These are phyloP conservation scores for Lentinus polychrous DNA, from an alignment of 1,284 basidiomycete genomes.

Conservation along the genomic window DNA sequence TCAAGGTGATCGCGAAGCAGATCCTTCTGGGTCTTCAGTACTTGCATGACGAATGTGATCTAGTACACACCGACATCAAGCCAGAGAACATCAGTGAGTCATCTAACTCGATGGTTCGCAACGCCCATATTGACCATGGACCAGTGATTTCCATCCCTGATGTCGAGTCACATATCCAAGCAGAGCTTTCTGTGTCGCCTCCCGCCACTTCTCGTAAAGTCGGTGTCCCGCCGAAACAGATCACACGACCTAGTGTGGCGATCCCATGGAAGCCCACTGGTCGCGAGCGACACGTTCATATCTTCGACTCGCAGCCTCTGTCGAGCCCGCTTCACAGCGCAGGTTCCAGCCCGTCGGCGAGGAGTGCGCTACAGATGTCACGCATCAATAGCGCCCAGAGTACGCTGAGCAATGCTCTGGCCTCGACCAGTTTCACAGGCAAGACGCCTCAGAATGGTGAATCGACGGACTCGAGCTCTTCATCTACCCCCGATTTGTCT, in stretches of 20 bases:
- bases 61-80: conserved; percentile 87
- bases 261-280: conserved; percentile 46
- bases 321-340: conserved; percentile 40
- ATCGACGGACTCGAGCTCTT: background rate
- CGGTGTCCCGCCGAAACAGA: conserved; percentile 55
- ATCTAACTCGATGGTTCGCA: conserved; percentile 5
- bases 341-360: conserved; percentile 30
- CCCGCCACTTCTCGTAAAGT: conserved; percentile 65
- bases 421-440: background rate
- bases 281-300: conserved; percentile 61
- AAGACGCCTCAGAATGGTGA: background rate
- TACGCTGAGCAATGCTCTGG: conserved; percentile 7
- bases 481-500: conserved; percentile 17
- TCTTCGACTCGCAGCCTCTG: conserved; percentile 71
- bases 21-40: conserved; percentile 86
- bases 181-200: conserved; percentile 57
- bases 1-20: conserved; percentile 80
- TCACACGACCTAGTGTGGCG: conserved; percentile 45
- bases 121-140: conserved; percentile 5
- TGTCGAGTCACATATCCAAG: conserved; percentile 62
- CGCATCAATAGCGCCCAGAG: conserved; percentile 20
- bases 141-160: conserved; percentile 73
- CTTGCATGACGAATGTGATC: conserved; percentile 84
- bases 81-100: conserved; percentile 85
- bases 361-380: conserved; percentile 29